A percentile compares a stretch with the other conserved stretches of the same genome.
Conservation (phyloP, 768 basidiomycete genomes). For the Trametopsis cervina region DNA sequence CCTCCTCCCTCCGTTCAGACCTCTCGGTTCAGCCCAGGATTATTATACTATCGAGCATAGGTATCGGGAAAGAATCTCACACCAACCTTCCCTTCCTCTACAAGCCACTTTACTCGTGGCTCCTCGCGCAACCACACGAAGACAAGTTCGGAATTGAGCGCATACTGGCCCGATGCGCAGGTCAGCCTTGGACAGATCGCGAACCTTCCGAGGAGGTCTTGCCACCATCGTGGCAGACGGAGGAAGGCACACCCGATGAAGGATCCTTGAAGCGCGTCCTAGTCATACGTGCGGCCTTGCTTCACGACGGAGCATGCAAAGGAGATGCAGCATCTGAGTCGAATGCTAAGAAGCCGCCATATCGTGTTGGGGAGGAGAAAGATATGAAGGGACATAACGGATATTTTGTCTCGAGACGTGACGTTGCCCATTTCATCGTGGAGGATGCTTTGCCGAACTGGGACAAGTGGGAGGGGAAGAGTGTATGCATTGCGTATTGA, state of each 20-base stretch:
- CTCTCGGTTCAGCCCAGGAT: constrained; percentile 37
- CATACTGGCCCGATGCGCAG: constrained; percentile 39
- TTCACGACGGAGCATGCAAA: constrained; percentile 50
- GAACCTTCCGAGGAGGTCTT: constrained; percentile 35
- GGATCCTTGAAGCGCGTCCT: constrained; percentile 40
- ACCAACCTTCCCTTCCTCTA: constrained; percentile 38
- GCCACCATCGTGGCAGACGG: constrained; percentile 32
- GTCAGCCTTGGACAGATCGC: constrained; percentile 47
- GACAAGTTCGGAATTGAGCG: constrained; percentile 62
- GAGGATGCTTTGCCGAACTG: constrained; percentile 40
- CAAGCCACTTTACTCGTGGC: constrained; percentile 40
- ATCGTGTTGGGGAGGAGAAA: constrained; percentile 31
- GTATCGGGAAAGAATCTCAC: constrained; percentile 41
- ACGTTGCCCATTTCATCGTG: constrained; percentile 60
- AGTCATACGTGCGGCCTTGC: constrained; percentile 49
- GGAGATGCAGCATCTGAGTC: constrained; percentile 22
- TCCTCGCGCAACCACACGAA: constrained; percentile 40
- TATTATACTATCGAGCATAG: constrained; percentile 46
- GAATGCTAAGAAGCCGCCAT: constrained; percentile 25
- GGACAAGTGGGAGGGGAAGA: constrained; percentile 46
- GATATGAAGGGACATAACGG: constrained; percentile 13
- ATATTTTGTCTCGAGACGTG: constrained; percentile 54
- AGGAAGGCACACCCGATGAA: constrained; percentile 28
- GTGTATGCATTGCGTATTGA: constrained; percentile 46
- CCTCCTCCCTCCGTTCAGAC: constrained; percentile 21